Evolutionary conservation across 495 filamentous ascomycete species (phyloP), one percentile per base, ranked within the genome.

Genomic region (Aspergillus panamensis): DNA sequence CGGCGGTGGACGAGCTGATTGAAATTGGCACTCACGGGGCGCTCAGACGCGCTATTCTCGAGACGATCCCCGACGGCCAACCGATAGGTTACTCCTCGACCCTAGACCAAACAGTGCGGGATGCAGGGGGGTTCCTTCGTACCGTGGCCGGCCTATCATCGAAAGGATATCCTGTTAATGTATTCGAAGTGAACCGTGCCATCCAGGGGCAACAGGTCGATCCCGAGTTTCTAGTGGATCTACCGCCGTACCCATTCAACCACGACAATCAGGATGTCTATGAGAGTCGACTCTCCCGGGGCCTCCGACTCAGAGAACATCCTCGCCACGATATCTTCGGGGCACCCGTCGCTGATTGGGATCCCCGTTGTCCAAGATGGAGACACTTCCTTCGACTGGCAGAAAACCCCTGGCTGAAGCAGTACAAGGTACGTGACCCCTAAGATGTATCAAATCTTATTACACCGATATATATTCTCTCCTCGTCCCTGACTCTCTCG

Each of bases 231-330:
- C 12, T 44, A 8, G 40, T 17, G 8, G 65, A 71, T 43, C 47
- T 74, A 1, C 71, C 73, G 0, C 30, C 50, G 1, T 74, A 73
- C 48, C 25, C 58, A 2, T 73, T 64, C 61, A 59, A 69, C 31
- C 65, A 74, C 51, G 25, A 54, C 8, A 59, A 16, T 4, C 10
- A 44, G 13, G 12, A 13, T 4, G 14, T 1, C 53, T 61, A 14
- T 68, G 62, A 64, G 33, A 56, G 13, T 67, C 69, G 51, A 16
- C 45, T 14, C 51, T 60, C 21, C 21, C 4, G 54, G 65, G 4
- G 50, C 21, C 14, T 54, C 66, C 1, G 19, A 39, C 16, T 44
- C 6, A 44, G 64, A 5, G 25, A 58, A 19, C 47, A 53, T 40
- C 48, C 55, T 12, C 56, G 61, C 1, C 56, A 63, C 43, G 61